Evolutionary conservation across 2,329 filamentous ascomycete genomes (phyloP).

Genomic region (Colletotrichum sp.): DNA sequence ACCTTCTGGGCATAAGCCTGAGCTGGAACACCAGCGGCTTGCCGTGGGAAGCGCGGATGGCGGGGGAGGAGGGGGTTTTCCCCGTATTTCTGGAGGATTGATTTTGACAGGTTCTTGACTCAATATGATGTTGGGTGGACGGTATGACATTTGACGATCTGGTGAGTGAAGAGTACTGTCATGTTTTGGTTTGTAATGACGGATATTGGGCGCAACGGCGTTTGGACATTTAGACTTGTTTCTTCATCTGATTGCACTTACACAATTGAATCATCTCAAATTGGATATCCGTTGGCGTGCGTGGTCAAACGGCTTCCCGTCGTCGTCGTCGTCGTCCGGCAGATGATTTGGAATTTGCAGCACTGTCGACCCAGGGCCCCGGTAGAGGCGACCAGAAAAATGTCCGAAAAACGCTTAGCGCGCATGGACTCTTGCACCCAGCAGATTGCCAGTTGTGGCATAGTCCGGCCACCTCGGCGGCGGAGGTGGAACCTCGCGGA

Average conservation of each 20-base stretch:
- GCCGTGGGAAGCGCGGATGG: constrained; percentile 4
- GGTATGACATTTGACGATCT: background rate
- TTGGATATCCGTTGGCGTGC: background rate
- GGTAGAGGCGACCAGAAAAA: background rate
- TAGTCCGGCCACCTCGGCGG: constrained; percentile 11
- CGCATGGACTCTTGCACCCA: background rate
- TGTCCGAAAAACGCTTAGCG: background rate
- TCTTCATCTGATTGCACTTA: background rate
- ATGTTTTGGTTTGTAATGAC: background rate
- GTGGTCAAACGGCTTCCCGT: background rate
- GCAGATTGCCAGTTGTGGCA: constrained; percentile 9
- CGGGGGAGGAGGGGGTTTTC: background rate
- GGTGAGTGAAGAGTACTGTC: background rate
- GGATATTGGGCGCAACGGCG: background rate
- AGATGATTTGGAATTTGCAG: constrained; percentile 11
- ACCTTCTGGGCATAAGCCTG: background rate
- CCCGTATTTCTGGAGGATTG: background rate
- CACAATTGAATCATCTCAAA: background rate
- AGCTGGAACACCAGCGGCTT: background rate
- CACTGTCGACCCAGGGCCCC: background rate
- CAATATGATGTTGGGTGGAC: background rate
- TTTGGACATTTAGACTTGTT: background rate
- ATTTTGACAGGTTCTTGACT: background rate
- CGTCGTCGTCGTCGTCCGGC: background rate
- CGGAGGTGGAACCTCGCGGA: background rate